Evolutionary conservation across 208 protist genomes (phyloP).

Genomic region (Trypanosoma avium): DNA sequence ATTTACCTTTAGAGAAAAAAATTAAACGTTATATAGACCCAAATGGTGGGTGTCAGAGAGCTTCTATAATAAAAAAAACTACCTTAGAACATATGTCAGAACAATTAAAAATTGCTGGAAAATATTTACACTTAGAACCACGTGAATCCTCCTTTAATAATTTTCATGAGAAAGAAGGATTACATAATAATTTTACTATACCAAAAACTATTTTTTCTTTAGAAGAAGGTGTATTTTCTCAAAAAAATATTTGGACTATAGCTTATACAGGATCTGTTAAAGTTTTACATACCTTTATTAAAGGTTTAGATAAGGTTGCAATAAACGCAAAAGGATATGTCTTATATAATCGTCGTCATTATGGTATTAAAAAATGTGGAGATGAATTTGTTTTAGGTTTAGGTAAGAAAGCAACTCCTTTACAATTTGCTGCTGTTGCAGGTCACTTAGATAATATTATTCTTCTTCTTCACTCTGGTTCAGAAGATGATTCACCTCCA

Average conservation of each 20-base stretch:
- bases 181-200: neutral
- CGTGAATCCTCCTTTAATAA: neutral
- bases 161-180: neutral
- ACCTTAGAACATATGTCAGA: slow-evolving; percentile 58
- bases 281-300: slow-evolving; percentile 48
- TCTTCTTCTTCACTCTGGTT: slow-evolving; percentile 61
- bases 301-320: slow-evolving; percentile 21
- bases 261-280: slow-evolving; percentile 62
- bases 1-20: slow-evolving; percentile 13
- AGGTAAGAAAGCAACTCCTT: slow-evolving; percentile 66
- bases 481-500: slow-evolving; percentile 45
- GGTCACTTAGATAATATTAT: slow-evolving; percentile 77
- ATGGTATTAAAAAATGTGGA: slow-evolving; percentile 59
- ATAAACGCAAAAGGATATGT: slow-evolving; percentile 57
- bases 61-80: slow-evolving; percentile 21
- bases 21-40: neutral
- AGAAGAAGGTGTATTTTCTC: slow-evolving; percentile 17
- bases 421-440: slow-evolving; percentile 81
- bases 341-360: slow-evolving; percentile 53
- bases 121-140: slow-evolving; percentile 55
- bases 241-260: slow-evolving; percentile 65
- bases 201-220: neutral
- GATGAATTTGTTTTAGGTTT: slow-evolving; percentile 60
- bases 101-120: slow-evolving; percentile 73
- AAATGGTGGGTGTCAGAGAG: slow-evolving; percentile 15